phyloP scores from a whole-genome alignment of 2,329 filamentous ascomycete genomes.

The Colletotrichum sublineola region DNA sequence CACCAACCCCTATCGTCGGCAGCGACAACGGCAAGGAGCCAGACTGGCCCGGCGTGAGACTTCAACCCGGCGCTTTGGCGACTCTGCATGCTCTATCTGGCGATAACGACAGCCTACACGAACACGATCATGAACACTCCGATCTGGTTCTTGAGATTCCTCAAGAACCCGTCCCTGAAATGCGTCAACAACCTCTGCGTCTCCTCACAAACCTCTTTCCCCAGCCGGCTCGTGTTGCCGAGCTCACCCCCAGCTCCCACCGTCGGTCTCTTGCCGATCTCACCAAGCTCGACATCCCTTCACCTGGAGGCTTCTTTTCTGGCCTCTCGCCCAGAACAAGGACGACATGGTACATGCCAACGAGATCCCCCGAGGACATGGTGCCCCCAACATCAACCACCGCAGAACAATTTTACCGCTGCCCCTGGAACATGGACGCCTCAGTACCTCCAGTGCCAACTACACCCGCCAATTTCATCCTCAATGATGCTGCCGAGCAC shows the following conservation, averaged over 20 bases:
- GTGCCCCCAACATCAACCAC: slow-evolving; percentile 85
- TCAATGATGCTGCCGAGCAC: slow-evolving; percentile 55
- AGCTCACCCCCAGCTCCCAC: slow-evolving; percentile 58
- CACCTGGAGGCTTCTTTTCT: slow-evolving; percentile 92
- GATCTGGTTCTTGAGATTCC: slow-evolving; percentile 63
- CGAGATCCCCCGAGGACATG: slow-evolving; percentile 65
- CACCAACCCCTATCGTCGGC: slow-evolving; percentile 82
- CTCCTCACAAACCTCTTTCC: slow-evolving; percentile 60
- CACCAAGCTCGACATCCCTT: slow-evolving; percentile 88
- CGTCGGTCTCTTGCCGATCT: slow-evolving; percentile 76
- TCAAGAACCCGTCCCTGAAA: slow-evolving; percentile 61
- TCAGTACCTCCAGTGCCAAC: slow-evolving; percentile 51
- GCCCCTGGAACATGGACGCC: slow-evolving; percentile 76
- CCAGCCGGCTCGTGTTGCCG: slow-evolving; percentile 48
- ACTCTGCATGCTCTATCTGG: slow-evolving; percentile 81
- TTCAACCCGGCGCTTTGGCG: slow-evolving; percentile 84
- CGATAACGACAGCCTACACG: slow-evolving; percentile 62
- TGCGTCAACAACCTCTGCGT: slow-evolving; percentile 65
- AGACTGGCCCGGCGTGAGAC: slow-evolving; percentile 79
- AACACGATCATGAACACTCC: slow-evolving; percentile 73
- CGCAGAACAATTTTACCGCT: slow-evolving; percentile 92
- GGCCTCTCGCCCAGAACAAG: slow-evolving; percentile 82
- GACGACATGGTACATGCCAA: slow-evolving; percentile 82
- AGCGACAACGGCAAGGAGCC: slow-evolving; percentile 67
- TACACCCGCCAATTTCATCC: slow-evolving; percentile 44